These are phyloP conservation scores for Leucoagaricus sp. DNA, from an alignment of 1,284 basidiomycete species.

Conservation along the genomic window DNA sequence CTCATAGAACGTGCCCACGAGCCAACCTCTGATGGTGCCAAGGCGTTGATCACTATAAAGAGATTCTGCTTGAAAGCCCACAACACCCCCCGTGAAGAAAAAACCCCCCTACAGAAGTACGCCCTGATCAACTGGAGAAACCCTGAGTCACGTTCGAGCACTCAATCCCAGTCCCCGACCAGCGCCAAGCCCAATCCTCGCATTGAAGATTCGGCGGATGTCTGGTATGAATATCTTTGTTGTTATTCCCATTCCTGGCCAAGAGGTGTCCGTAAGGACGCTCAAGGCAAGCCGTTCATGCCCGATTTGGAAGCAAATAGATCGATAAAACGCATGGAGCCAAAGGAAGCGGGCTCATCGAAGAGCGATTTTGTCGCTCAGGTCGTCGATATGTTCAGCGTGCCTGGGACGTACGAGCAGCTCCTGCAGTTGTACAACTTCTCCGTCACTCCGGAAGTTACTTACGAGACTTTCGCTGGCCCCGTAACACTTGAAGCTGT, in stretches of 20 bases:
- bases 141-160: conserved; percentile 13
- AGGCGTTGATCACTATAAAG: conserved; percentile 39
- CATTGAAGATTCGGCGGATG: conserved; percentile 42
- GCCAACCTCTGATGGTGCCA: conserved; percentile 35
- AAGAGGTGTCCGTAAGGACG: conserved; percentile 42
- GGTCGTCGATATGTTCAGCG: conserved; percentile 39
- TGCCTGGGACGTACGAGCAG: conserved; percentile 27
- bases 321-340: conserved; percentile 43
- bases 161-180: not conserved
- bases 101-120: conserved; percentile 41
- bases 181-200: conserved; percentile 40
- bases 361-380: conserved; percentile 38
- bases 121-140: conserved; percentile 36
- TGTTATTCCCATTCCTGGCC: conserved; percentile 44
- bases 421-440: conserved; percentile 21
- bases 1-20: conserved; percentile 43
- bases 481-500: conserved; percentile 25
- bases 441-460: conserved; percentile 18
- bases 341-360: conserved; percentile 26
- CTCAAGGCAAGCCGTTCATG: conserved; percentile 36
- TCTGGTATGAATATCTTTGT: conserved; percentile 44
- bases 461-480: conserved; percentile 20
- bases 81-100: conserved; percentile 40
- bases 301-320: conserved; percentile 45
- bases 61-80: conserved; percentile 45